These are phyloP conservation scores for Monoraphidium neglectum DNA, from an alignment of 139 green algal genomes.

Conservation along the genomic window DNA sequence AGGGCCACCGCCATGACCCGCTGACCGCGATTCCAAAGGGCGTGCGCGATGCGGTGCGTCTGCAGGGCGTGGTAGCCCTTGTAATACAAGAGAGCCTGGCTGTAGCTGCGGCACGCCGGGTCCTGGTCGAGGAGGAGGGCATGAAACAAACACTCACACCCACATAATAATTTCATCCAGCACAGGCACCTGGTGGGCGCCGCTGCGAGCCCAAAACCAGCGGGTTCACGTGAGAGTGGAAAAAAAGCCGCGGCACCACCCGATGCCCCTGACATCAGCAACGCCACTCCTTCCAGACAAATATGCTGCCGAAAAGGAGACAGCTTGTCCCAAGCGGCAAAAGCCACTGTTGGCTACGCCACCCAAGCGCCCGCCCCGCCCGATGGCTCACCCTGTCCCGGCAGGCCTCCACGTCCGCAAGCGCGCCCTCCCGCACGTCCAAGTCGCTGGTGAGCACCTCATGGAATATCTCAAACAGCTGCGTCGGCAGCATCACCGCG, in stretches of 20 bases:
- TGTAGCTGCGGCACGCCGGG: conserved; percentile 83
- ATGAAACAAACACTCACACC: not conserved
- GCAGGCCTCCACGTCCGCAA: conserved; percentile 71
- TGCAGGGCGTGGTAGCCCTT: conserved; percentile 97
- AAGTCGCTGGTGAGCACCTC: conserved; percentile 55
- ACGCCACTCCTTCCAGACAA: too few relatives aligned
- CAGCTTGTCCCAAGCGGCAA: too few relatives aligned
- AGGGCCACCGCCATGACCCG: conserved; percentile 82
- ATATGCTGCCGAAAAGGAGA: too few relatives aligned
- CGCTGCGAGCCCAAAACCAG: too few relatives aligned
- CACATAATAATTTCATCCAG: too few relatives aligned
- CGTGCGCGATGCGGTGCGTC: conserved; percentile 90
- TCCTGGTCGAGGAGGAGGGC: too few relatives aligned
- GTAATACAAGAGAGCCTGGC: conserved; percentile 85
- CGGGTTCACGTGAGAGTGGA: too few relatives aligned
- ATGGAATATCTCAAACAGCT: conserved; percentile 91
- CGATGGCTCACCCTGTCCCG: conserved; percentile 64
- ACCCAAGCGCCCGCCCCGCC: too few relatives aligned
- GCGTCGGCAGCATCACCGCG: conserved; percentile 88
- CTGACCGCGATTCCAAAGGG: conserved; percentile 81
- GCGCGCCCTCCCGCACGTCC: conserved; percentile 49
- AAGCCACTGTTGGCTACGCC: too few relatives aligned
- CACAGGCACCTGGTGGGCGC: too few relatives aligned
- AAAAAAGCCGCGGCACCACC: too few relatives aligned
- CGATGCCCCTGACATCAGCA: too few relatives aligned